phyloP scores from a whole-genome alignment of 345 rosid genomes.

The Tarenaya hassleriana region DNA sequence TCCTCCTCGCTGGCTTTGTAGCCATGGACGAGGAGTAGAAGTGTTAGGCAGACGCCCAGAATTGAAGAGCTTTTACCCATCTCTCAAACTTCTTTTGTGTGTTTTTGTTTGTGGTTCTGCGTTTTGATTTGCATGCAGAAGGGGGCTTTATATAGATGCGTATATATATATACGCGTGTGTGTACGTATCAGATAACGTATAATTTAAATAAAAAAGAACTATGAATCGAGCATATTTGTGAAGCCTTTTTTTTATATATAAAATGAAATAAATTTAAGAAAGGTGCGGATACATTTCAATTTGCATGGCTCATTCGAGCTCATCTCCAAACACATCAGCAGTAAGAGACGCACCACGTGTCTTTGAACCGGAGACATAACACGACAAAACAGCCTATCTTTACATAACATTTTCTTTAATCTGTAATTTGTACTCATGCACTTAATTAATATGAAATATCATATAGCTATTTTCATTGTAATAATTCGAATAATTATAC shows the following conservation, averaged over 20 bases:
- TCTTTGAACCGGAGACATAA: too few relatives aligned
- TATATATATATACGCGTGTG: slow-evolving; percentile 12
- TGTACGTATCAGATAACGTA: too few relatives aligned
- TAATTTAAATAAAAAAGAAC: too few relatives aligned
- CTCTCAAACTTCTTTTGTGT: background rate
- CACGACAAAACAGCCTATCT: too few relatives aligned
- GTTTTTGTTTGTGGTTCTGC: background rate
- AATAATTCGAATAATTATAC: too few relatives aligned
- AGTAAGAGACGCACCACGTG: too few relatives aligned
- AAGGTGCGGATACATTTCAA: slow-evolving; percentile 26
- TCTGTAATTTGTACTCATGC: too few relatives aligned
- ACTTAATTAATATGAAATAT: too few relatives aligned
- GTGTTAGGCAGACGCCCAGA: slow-evolving; percentile 30
- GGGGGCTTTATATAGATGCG: background rate
- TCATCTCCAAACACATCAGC: slow-evolving; percentile 22
- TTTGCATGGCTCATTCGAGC: slow-evolving; percentile 20
- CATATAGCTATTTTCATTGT: too few relatives aligned
- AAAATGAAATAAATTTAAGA: background rate
- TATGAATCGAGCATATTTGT: too few relatives aligned
- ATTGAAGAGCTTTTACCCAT: slow-evolving; percentile 26
- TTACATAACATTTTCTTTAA: too few relatives aligned
- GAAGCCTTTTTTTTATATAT: background rate
- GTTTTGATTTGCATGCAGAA: background rate
- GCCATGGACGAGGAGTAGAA: slow-evolving; percentile 38
- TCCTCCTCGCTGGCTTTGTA: slow-evolving; percentile 26